Evolutionary conservation across 2,329 filamentous ascomycete genomes (phyloP).

Genomic region (Hypoxylon sp.): DNA sequence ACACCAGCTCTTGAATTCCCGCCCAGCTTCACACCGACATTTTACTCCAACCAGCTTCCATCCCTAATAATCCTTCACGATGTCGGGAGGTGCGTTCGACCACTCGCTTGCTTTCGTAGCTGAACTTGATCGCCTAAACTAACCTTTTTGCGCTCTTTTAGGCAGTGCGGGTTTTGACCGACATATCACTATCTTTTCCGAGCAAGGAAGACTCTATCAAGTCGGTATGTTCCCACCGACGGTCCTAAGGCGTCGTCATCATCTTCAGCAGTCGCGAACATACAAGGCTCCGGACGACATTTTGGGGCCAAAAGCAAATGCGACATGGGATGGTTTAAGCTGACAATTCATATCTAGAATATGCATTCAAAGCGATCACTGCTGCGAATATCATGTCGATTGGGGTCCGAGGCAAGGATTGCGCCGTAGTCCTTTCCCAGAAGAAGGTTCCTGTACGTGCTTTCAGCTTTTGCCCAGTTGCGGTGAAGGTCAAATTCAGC

Average conservation of each 20-base stretch:
- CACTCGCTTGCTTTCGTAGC: slow-evolving; percentile 32
- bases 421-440: slow-evolving; percentile 96
- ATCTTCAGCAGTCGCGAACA: slow-evolving; percentile 28
- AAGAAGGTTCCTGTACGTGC: slow-evolving; percentile 97
- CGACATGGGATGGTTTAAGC: slow-evolving; percentile 39
- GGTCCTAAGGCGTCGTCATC: slow-evolving; percentile 32
- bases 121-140: slow-evolving; percentile 45
- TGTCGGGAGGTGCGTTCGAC: slow-evolving; percentile 63
- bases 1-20: slow-evolving; percentile 5
- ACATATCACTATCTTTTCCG: slow-evolving; percentile 99
- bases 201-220: slow-evolving; percentile 98
- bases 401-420: slow-evolving; percentile 95
- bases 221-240: slow-evolving; percentile 80
- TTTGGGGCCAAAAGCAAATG: slow-evolving; percentile 27
- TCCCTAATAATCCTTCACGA: slow-evolving; percentile 56
- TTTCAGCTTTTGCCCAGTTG: slow-evolving; percentile 46
- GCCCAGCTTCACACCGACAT: slow-evolving; percentile 13
- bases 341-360: slow-evolving; percentile 74
- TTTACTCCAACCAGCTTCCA: slow-evolving; percentile 23
- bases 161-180: slow-evolving; percentile 94
- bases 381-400: slow-evolving; percentile 99
- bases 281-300: slow-evolving; percentile 5
- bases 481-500: slow-evolving; percentile 32
- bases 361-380: slow-evolving; percentile 99
- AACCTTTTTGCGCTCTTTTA: slow-evolving; percentile 56